phyloP scores from a whole-genome alignment of 805 yeast genomes.

The Saccharomyces mikatae region DNA sequence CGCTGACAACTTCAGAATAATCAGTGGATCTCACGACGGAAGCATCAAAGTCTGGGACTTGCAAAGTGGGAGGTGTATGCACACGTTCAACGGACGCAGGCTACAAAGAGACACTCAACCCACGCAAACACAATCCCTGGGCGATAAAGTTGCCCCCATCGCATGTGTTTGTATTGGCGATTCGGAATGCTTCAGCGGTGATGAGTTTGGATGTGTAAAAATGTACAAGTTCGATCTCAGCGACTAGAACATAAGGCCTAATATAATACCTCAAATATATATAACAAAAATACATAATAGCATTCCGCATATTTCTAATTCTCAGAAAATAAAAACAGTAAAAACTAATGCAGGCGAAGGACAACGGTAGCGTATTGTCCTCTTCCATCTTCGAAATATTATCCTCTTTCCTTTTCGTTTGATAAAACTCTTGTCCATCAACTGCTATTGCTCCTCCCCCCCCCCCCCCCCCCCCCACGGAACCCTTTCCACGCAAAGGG shows the following conservation, averaged over 20 bases:
- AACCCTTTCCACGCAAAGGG: neutral
- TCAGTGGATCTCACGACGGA: slow-evolving; percentile 91
- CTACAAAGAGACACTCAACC: slow-evolving; percentile 8
- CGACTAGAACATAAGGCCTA: slow-evolving; percentile 3
- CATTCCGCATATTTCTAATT: neutral
- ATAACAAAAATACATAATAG: neutral
- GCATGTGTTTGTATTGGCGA: slow-evolving; percentile 82
- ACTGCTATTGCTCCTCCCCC: neutral
- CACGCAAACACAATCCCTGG: neutral
- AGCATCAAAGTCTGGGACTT: slow-evolving; percentile 92
- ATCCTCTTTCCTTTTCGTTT: neutral
- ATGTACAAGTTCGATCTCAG: slow-evolving; percentile 65
- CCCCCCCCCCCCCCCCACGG: neutral
- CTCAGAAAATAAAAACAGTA: neutral
- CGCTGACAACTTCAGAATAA: slow-evolving; percentile 90
- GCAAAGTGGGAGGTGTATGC: slow-evolving; percentile 89
- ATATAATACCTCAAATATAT: neutral
- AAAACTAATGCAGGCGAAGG: neutral
- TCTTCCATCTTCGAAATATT: neutral
- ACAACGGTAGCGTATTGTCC: neutral
- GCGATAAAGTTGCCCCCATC: slow-evolving; percentile 19
- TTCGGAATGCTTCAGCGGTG: slow-evolving; percentile 81
- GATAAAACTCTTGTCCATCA: neutral
- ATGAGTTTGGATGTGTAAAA: slow-evolving; percentile 80
- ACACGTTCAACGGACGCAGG: slow-evolving; percentile 65